These are phyloP conservation scores for Corynascus novoguineensis DNA, from an alignment of 495 filamentous ascomycete genomes.

Conservation along the genomic window DNA sequence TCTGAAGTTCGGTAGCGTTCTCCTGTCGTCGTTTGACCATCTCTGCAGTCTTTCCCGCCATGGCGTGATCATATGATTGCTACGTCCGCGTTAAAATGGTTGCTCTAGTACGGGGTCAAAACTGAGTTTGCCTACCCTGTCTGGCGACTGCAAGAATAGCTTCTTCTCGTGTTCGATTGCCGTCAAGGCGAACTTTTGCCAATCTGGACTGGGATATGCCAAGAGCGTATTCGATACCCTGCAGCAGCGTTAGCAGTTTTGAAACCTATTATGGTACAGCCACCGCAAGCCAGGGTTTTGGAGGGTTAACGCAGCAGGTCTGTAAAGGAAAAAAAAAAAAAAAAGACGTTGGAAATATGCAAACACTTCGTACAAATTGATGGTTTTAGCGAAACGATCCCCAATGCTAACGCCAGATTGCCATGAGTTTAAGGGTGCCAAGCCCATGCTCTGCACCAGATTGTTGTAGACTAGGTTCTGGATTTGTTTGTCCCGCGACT, in stretches of 20 bases:
- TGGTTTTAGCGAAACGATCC: slow-evolving; percentile 31
- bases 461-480: slow-evolving; percentile 7
- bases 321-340: background rate
- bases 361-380: slow-evolving; percentile 31
- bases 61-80: slow-evolving; percentile 36
- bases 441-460: slow-evolving; percentile 16
- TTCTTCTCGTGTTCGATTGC: slow-evolving; percentile 41
- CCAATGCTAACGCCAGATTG: slow-evolving; percentile 26
- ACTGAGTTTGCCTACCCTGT: slow-evolving; percentile 35
- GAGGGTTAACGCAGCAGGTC: too few species aligned
- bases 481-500: slow-evolving; percentile 22
- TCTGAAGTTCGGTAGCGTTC: slow-evolving; percentile 38
- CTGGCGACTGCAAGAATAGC: slow-evolving; percentile 35
- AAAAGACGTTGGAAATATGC: background rate
- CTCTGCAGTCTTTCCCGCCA: slow-evolving; percentile 28
- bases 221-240: slow-evolving; percentile 41
- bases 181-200: slow-evolving; percentile 26
- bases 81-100: slow-evolving; percentile 16
- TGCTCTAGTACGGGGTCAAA: too few species aligned
- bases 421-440: slow-evolving; percentile 28
- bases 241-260: slow-evolving; percentile 15
- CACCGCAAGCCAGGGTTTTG: too few species aligned
- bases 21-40: slow-evolving; percentile 39
- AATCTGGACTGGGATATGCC: slow-evolving; percentile 31
- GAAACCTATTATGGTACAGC: too few species aligned